Evolutionary conservation across 257 asterid genomes (phyloP).

Genomic region (Fraxinus quadrangulata): DNA sequence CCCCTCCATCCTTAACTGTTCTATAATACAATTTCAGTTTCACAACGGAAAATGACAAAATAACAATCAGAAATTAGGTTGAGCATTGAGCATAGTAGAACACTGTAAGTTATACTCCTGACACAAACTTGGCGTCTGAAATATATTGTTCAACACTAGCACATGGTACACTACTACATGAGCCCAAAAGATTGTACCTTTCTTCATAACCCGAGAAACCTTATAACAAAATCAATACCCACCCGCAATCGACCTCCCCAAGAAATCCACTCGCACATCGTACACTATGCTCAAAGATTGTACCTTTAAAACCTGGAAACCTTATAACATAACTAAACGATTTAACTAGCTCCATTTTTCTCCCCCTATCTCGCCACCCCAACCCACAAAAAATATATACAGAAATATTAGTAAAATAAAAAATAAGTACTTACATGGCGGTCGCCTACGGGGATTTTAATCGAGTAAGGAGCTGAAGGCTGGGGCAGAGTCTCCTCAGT

Average conservation of each 20-base stretch:
- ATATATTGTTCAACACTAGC: neutral
- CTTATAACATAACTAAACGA: neutral
- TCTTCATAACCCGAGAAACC: neutral
- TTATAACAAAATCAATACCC: neutral
- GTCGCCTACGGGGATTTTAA: constrained; percentile 78
- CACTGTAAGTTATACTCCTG: neutral
- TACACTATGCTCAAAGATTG: neutral
- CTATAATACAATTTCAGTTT: neutral
- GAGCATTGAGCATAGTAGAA: neutral
- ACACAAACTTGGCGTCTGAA: neutral
- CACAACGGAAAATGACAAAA: neutral
- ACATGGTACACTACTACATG: neutral
- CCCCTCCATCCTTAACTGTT: neutral
- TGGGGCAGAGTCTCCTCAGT: constrained; percentile 40
- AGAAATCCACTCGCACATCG: neutral
- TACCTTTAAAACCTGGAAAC: neutral
- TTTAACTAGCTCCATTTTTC: neutral
- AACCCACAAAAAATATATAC: neutral
- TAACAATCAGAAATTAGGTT: neutral
- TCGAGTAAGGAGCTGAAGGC: constrained; percentile 52
- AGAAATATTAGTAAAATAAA: neutral
- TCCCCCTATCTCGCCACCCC: neutral
- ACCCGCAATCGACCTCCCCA: neutral
- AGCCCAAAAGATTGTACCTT: neutral
- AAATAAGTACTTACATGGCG: constrained; percentile 53